phyloP scores from a whole-genome alignment of 805 yeast species.

The Wickerhamomyces strasburgensis region DNA sequence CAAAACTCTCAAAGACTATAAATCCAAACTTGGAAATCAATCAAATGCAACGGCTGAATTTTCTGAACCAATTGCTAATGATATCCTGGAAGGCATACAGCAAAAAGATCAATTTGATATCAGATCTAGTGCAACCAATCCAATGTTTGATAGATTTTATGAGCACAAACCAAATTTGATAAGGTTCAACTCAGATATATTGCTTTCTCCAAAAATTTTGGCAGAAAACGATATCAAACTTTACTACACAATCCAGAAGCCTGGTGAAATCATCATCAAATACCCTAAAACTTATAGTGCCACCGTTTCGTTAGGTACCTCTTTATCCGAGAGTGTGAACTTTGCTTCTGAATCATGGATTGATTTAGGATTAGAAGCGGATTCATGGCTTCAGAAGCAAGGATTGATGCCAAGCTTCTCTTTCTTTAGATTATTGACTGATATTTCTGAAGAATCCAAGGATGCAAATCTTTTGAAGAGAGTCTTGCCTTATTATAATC shows the following conservation, averaged over 20 bases:
- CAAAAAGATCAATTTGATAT: constrained; percentile 12
- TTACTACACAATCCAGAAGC: constrained; percentile 46
- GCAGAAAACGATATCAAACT: constrained; percentile 43
- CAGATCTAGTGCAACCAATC: constrained; percentile 14
- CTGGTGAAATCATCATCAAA: constrained; percentile 57
- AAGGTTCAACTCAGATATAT: constrained; percentile 37
- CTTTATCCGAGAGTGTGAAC: constrained; percentile 49
- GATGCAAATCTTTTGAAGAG: constrained; percentile 32
- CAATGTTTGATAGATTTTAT: constrained; percentile 16
- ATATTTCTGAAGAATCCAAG: constrained; percentile 38
- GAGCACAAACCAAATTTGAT: constrained; percentile 11
- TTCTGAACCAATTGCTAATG: constrained; percentile 14
- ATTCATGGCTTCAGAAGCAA: constrained; percentile 45
- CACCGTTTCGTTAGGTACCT: constrained; percentile 49
- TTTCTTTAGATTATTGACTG: constrained; percentile 40
- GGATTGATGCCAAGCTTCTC: constrained; percentile 50
- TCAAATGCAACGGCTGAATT: constrained; percentile 2
- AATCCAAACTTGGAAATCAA: constrained; percentile 1
- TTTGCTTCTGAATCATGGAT: constrained; percentile 60
- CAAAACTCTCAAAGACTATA: constrained; percentile 28
- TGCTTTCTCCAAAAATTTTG: constrained; percentile 48
- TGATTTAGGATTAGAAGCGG: constrained; percentile 41
- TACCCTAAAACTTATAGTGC: constrained; percentile 53
- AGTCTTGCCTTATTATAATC: constrained; percentile 31
- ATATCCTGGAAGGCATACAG: constrained; percentile 17